Evolutionary conservation across 2,329 filamentous ascomycete genomes (phyloP), one percentile per base, ranked within the genome.

Genomic region (Verticillium dahliae): DNA sequence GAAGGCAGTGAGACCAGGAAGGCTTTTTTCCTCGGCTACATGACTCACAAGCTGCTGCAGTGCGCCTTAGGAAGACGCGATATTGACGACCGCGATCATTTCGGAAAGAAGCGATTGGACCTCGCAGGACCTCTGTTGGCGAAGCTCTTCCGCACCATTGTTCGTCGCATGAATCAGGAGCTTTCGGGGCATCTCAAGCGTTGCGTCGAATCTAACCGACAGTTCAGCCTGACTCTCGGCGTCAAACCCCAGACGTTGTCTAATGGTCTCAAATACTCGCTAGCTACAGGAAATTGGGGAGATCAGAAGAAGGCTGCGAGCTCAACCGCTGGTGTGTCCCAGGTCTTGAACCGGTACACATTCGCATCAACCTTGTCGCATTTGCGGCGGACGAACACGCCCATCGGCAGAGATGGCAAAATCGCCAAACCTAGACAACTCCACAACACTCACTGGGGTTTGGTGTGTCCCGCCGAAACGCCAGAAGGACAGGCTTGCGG

Each of bases 231-330:
- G 52, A 91, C 91, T 14, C 85, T 97, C 62, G 95, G 92, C 67
- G 90, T 98, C 71, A 98, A 97, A 79, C 88, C 90, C 27, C 90
- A 88, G 65, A 97, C 95, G 22, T 83, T 99, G 67, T 96, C 93
- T 22, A 96, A 95, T 72, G 95, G 94, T 58, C 79, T 99, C 67
- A 97, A 97, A 73, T 99, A 99, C 77, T 97, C 95, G 59, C 82
- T 99, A 65, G 94, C 95, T 33, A 99, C 95, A 14, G 95, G 95
- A 67, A 99, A 99, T 77, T 99, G 95, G 96, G 96, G 95, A 71
- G 95, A 99, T 67, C 95, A 99, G 80, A 99, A 98, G 84, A 99
- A 98, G 81, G 93, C 95, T 22, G 90, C 91, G 69, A 94, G 90
- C 68, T 91, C 93, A 1, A 98, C 96, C 66, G 95, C 95, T 56